Percentiles rank a stretch among this genome's conserved stretches.
These are phyloP conservation scores for Cadophora luteo-olivacea DNA, from an alignment of 2,329 filamentous ascomycete genomes.

Conservation along the genomic window DNA sequence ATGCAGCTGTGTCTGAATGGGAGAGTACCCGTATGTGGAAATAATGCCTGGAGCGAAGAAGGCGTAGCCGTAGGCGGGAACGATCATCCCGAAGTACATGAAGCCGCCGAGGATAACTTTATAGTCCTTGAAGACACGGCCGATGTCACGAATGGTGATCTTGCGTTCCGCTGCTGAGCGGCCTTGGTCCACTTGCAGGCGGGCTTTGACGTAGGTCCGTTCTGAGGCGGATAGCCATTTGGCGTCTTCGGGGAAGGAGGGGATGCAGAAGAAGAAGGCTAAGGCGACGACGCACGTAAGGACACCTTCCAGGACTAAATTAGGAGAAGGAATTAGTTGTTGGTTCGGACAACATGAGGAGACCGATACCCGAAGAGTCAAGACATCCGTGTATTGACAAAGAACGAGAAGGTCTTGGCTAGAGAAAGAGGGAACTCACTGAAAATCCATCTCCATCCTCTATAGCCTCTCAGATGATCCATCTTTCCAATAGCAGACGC, in stretches of 20 bases:
- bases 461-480: conserved; percentile 71
- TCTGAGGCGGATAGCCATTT: conserved; percentile 78
- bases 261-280: conserved; percentile 72
- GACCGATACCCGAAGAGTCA: background rate
- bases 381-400: too few species aligned
- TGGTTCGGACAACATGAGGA: background rate
- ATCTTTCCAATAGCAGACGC: conserved; percentile 91
- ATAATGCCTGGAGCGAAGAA: conserved; percentile 80
- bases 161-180: conserved; percentile 67
- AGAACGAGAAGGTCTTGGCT: too few species aligned
- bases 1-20: conserved; percentile 58
- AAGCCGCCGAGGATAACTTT: conserved; percentile 77
- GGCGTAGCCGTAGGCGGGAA: conserved; percentile 79
- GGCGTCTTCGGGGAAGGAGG: conserved; percentile 76
- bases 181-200: conserved; percentile 73
- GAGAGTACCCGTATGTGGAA: conserved; percentile 65
- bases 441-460: conserved; percentile 70
- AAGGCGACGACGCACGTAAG: conserved; percentile 68
- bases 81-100: conserved; percentile 83
- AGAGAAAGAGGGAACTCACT: background rate
- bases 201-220: conserved; percentile 67
- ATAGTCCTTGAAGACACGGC: conserved; percentile 72
- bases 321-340: background rate
- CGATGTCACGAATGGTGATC: conserved; percentile 64
- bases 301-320: conserved; percentile 67